A percentile compares a stretch with the other conserved stretches of the same genome.
phyloP scores from a whole-genome alignment of 495 filamentous ascomycete species.

The Cercophora scortea region DNA sequence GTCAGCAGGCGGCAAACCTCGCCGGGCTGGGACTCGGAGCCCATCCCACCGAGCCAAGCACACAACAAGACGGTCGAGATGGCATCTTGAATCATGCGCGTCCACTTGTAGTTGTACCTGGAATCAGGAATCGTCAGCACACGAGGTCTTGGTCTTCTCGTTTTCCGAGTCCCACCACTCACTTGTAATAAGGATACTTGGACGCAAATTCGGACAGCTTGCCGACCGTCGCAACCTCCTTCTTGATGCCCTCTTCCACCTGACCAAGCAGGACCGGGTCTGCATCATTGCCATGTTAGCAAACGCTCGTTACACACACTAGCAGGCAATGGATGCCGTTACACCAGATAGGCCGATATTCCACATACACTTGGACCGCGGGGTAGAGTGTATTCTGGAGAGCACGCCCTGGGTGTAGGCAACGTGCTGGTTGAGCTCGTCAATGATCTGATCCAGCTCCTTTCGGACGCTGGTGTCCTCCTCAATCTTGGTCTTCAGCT shows the following conservation, averaged over 20 bases:
- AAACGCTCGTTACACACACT: background rate
- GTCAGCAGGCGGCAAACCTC: conserved; percentile 61
- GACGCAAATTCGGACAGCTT: conserved; percentile 65
- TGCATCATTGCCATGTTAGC: background rate
- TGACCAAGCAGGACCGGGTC: conserved; percentile 37
- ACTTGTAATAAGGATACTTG: conserved; percentile 90
- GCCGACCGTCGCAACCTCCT: conserved; percentile 46
- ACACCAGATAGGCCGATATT: background rate
- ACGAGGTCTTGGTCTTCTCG: background rate
- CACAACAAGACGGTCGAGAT: conserved; percentile 65
- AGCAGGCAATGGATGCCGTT: too few relatives aligned
- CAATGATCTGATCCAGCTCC: conserved; percentile 72
- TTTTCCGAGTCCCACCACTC: background rate
- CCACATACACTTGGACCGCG: conserved; percentile 62
- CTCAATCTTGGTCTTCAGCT: conserved; percentile 84
- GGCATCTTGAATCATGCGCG: conserved; percentile 73
- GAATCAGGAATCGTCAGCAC: background rate
- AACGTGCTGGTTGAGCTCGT: conserved; percentile 57
- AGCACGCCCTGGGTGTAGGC: conserved; percentile 70
- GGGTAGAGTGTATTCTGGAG: conserved; percentile 83
- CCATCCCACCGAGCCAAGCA: conserved; percentile 65
- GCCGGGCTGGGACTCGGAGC: conserved; percentile 28
- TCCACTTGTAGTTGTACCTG: conserved; percentile 78
- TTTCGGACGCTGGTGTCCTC: conserved; percentile 76
- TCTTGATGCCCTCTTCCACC: conserved; percentile 47